Conservation (phyloP, 371 early-diverging fungal genomes). For the Globomyces sp. region DNA sequence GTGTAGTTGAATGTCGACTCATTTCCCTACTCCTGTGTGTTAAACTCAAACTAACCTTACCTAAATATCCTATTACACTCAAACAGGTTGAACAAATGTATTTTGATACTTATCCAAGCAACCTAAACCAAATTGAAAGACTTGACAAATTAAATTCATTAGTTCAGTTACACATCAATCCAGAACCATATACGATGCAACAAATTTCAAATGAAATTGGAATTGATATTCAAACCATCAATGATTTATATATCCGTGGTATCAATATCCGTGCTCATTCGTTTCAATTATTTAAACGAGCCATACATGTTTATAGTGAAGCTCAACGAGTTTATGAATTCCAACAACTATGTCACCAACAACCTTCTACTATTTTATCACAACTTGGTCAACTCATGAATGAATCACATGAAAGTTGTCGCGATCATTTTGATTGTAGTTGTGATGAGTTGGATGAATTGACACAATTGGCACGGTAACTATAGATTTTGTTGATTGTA, state of each 20-base stretch:
- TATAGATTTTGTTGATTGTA: not conserved
- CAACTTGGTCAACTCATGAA: constrained; percentile 85
- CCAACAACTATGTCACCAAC: constrained; percentile 62
- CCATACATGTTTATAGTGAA: constrained; percentile 82
- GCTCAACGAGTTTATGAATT: constrained; percentile 81
- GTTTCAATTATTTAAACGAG: constrained; percentile 75
- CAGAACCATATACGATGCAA: constrained; percentile 39
- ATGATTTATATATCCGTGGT: constrained; percentile 57
- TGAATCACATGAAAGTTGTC: constrained; percentile 81
- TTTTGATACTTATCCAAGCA: too few species aligned
- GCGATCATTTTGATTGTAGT: constrained; percentile 79
- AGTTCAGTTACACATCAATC: constrained; percentile 27
- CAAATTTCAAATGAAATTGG: constrained; percentile 64
- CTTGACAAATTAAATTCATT: not conserved
- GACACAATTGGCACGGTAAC: constrained; percentile 33
- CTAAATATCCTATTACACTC: constrained; percentile 3
- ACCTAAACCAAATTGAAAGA: not conserved
- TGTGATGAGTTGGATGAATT: constrained; percentile 85
- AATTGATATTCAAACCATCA: constrained; percentile 54
- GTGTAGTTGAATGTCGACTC: constrained; percentile 88
- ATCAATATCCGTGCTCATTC: constrained; percentile 63
- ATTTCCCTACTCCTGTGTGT: constrained; percentile 38
- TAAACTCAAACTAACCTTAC: constrained; percentile 12
- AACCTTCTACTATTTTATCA: constrained; percentile 16
- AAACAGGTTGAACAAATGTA: constrained; percentile 8